A percentile compares a stretch with the other conserved stretches of the same genome.
phyloP scores from a whole-genome alignment of 306 rosid species.

The Abrus pulchellus region DNA sequence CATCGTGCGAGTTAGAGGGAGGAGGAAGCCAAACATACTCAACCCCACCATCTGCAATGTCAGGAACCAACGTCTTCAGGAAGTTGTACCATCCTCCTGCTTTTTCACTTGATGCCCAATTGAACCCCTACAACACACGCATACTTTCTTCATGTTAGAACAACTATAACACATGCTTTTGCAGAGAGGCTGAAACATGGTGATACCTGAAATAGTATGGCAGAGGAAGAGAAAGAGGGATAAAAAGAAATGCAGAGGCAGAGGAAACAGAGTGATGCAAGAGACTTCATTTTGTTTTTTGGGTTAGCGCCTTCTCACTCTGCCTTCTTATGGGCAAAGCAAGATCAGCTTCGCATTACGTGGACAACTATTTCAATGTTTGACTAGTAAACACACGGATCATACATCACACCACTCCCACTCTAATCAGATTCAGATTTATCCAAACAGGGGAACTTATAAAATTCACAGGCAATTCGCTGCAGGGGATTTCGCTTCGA shows the following conservation, averaged over 20 bases:
- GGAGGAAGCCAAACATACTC: conserved; percentile 93
- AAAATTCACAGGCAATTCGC: no score
- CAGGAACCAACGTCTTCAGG: conserved; percentile 57
- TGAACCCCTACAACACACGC: conserved; percentile 64
- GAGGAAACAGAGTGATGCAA: conserved; percentile 46
- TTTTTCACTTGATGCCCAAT: conserved; percentile 70
- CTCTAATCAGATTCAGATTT: no score
- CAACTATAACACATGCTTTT: no score
- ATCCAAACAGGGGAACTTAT: no score
- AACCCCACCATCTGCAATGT: conserved; percentile 61
- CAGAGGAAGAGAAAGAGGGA: conserved; percentile 57
- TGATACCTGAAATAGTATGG: conserved; percentile 70
- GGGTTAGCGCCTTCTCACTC: not conserved
- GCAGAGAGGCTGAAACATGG: not conserved
- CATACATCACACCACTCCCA: no score
- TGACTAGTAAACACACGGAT: not conserved
- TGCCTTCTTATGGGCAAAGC: conserved; percentile 25
- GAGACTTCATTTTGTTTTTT: conserved; percentile 45
- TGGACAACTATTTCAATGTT: not conserved
- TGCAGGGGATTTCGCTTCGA: no score
- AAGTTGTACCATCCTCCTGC: conserved; percentile 73
- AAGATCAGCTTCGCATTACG: no score
- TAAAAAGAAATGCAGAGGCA: conserved; percentile 59
- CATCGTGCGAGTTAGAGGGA: conserved; percentile 62
- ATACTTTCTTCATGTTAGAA: no score